Evolutionary conservation across 352 stramenopile species (phyloP), one percentile per base, ranked within the genome.

Genomic region (Phytophthora pisi): DNA sequence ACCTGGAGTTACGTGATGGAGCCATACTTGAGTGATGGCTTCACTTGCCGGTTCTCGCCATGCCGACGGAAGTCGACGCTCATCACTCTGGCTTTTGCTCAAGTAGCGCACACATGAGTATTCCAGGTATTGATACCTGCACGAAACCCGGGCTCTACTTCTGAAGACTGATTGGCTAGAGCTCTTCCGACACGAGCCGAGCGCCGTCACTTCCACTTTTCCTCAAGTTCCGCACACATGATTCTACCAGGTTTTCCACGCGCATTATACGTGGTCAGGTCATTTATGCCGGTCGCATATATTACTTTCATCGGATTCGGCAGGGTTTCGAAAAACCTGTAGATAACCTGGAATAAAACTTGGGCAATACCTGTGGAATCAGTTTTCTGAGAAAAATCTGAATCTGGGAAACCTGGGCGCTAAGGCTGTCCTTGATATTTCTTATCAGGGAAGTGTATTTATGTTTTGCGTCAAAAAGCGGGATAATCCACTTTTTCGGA

Each of bases 31-130:
- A 45, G 2, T 7, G 30, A 36, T 28, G 15, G 36, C 5, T 49
- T 8, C n/a, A 34, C 30, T 9, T 43, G 36, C 4, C 10, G 36
- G 9, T 24, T 30, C 24, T 54, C 24, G 24, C 26, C 47, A 16
- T 30, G 34, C 53, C 53, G 53, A 59, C 38, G 9, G 8, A 49
- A 4, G 5, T 13, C 23, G 9, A 6, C 26, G 6, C 13, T 6
- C 36, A 23, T 52, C 54, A 61, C 28, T 61, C 42, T 24, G 24
- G 23, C 11, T 61, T 61, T 61, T 53, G 40, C 42, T 53, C 42
- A 45, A 31, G 40, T 61, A n/a, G 20, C 15, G 18, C 42, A 36
- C 30, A 36, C 4, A 36, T 36, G 3, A 36, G 30, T 36, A 36
- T 36, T 36, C 30, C 30, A 36, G 30, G 30, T 36, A 36, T 36